Evolutionary conservation across 2,329 filamentous ascomycete species (phyloP), one percentile per base, ranked within the genome.

Genomic region (Pyricularia grisea): DNA sequence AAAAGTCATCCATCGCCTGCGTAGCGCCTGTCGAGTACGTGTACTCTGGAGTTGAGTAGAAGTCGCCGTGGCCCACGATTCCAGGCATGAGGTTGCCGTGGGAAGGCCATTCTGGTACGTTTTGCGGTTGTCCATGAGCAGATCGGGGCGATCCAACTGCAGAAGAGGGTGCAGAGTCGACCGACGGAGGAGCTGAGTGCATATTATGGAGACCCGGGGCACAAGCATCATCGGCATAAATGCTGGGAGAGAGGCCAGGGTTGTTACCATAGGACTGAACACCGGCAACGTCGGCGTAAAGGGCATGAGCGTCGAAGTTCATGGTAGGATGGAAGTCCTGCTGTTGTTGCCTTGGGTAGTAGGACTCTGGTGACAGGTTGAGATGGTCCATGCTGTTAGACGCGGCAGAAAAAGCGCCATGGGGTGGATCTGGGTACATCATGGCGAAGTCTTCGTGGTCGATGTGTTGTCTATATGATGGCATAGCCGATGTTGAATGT

Each of bases 111-210:
- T 88, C 86, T 65, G 87, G 82, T 67, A 87, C 83, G 73, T 82
- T 81, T 71, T 85, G 85, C 72, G 85, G 78, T 72, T 86, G 85
- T 69, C 84, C 84, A 74, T 86, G 84, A 71, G 85, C 84, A 1
- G 88, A 89, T 74, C 88, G 86, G 30, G 89, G 89, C 27, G 89
- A 92, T 69, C 88, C 88, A 71, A 89, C 85, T 68, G 86, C 87
- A 10, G 89, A 91, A 0, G 89, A 91, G 7, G 88, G 82, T 4
- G 87, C 87, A 67, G 90, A 91, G 68, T 81, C 86, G 69, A 79
- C 88, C 70, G 87, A 90, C 28, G 83, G 83, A 70, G 84, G 88
- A 71, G 84, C 90, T 33, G 83, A 86, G 20, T 84, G 82, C 28
- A 84, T 17, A 42, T 42, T 74, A 70, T 79, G 78, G 75, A 84